Evolutionary conservation across 306 rosid genomes (phyloP).

Genomic region (Lupinus albus): DNA sequence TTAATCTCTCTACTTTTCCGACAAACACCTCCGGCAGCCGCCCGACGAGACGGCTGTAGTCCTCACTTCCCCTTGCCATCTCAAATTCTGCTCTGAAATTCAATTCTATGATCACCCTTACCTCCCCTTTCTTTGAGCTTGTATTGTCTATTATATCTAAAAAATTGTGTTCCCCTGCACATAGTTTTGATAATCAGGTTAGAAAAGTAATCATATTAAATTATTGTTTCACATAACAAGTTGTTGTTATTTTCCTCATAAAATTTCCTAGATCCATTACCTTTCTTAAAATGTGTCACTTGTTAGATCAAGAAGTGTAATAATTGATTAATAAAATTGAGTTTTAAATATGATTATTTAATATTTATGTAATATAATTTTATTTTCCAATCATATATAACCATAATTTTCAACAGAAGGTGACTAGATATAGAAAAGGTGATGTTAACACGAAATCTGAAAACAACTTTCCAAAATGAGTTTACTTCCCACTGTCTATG

Average conservation of each 20-base stretch:
- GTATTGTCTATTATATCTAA: conserved; percentile 68
- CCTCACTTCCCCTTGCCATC: conserved; percentile 71
- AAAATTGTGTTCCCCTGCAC: conserved; percentile 72
- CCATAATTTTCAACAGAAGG: no score
- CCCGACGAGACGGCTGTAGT: conserved; percentile 59
- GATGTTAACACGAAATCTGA: no score
- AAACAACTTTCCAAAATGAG: neutral
- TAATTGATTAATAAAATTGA: no score
- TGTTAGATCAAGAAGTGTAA: no score
- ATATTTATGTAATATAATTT: no score
- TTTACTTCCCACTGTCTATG: neutral
- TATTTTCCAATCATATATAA: no score
- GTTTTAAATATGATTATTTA: no score
- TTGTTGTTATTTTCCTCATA: neutral
- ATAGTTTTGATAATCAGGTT: neutral
- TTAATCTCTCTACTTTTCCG: conserved; percentile 80
- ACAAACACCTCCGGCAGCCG: conserved; percentile 78
- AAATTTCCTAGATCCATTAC: neutral
- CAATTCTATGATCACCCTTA: conserved; percentile 72
- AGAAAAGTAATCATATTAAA: conserved; percentile 24
- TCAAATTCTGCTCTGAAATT: conserved; percentile 81
- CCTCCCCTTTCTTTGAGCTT: conserved; percentile 61
- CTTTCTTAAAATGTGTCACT: no score
- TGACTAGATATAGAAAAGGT: no score
- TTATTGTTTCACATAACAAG: neutral